These are phyloP conservation scores for Xylariaceae sp. DNA, from an alignment of 2,329 filamentous ascomycete genomes.

Conservation along the genomic window DNA sequence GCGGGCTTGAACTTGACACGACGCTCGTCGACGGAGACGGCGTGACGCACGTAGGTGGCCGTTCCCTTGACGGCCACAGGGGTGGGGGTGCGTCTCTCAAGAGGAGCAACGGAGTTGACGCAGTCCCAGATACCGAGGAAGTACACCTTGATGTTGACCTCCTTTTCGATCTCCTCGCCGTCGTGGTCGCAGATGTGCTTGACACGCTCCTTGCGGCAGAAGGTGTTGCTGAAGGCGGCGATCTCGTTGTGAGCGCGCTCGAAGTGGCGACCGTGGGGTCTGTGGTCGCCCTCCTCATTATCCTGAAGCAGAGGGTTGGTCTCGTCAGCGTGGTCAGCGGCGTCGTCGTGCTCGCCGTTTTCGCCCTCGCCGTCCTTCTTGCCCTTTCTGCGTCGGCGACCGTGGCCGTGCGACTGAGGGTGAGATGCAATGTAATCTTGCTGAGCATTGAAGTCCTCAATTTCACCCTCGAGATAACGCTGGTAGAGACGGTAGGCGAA, in stretches of 20 bases:
- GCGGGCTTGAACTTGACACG: constrained; percentile 52
- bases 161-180: constrained; percentile 2
- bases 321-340: constrained; percentile 4
- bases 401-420: not conserved
- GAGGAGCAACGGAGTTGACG: constrained; percentile 45
- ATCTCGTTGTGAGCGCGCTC: constrained; percentile 36
- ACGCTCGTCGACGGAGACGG: constrained; percentile 49
- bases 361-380: not conserved
- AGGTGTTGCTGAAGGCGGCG: constrained; percentile 43
- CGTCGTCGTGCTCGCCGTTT: constrained; percentile 3
- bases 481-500: constrained; percentile 45
- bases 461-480: constrained; percentile 37
- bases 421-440: constrained; percentile 11
- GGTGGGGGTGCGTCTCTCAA: constrained; percentile 36
- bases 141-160: constrained; percentile 39
- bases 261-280: constrained; percentile 30
- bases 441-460: constrained; percentile 30
- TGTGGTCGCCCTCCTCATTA: constrained; percentile 14
- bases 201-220: constrained; percentile 38
- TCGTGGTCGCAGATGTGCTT: constrained; percentile 7
- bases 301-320: constrained; percentile 14
- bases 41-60: constrained; percentile 45
- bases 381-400: not conserved
- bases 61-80: constrained; percentile 38
- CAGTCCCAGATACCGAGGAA: constrained; percentile 54